Base-by-base conservation (phyloP, 805 yeast species). In the Saccharomycopsis schoenii region DNA sequence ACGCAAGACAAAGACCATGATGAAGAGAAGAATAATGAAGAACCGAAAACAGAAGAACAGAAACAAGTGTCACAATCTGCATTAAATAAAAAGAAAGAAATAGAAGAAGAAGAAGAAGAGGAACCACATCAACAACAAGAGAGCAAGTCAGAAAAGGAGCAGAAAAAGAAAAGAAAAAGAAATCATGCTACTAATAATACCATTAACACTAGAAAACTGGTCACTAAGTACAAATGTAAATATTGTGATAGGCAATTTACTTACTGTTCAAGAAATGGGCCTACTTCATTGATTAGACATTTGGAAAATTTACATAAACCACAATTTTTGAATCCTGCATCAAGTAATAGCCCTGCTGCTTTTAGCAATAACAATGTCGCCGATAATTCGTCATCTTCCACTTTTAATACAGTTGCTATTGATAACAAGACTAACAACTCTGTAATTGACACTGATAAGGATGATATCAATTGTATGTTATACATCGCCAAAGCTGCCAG, bases 201-300 rank as follows among this genome's bases (percentile, higher is more conserved):
- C 2, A 19, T 36, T 37, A 59, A 58, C 24, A 41, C 29, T 2
- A 47, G 34, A 21, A 47, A 47, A 47, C 52, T 47, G 52, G 34
- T 47, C n/a, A 47, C 52, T 24, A 47, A 21, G 21, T 60, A 59
- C 42, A 50, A 57, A 15, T 64, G 66, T 39, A 50, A 58, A 17
- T 64, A 62, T 55, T 64, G 66, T 55, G 56, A 42, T 15, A 57
- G 57, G 39, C 56, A 42, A 42, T 62, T 64, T 25, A 24, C 55
- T 29, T 64, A 64, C 34, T 62, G 63, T 24, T 62, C 64, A 15
- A 19, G 64, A 36, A 64, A 64, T 58, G 64, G 64, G 1, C 64
- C 64, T 2, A 61, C 62, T 51, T 55, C 64, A 4, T 36, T 64
- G 10, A 62, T 60, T n/a, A 60, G 59, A 19, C 66, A 64, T 58